Evolutionary conservation across 371 early-diverging fungal genomes (phyloP), one percentile per base, ranked within the genome.

Genomic region (Massospora cicadina): DNA sequence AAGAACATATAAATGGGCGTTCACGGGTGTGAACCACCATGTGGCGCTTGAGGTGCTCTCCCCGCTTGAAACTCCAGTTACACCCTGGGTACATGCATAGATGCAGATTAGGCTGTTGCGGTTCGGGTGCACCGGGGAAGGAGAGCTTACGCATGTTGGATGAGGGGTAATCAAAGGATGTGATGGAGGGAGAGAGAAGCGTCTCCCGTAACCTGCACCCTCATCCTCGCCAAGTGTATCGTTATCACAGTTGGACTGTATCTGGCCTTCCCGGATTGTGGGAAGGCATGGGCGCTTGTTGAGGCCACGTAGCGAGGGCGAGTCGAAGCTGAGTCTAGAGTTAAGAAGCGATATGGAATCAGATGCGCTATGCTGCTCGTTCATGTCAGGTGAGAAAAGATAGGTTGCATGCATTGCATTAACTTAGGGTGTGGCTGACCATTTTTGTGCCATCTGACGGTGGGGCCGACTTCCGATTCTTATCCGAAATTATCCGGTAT

Each of bases 1-100:
- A 77, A 7, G 79, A 78, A 73, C 94, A 93, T 33, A 77, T 81
- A 74, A 82, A 88, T 13, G 93, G 91, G 55, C 84, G 81, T 72
- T 93, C 92, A 32, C 90, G 84, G 1, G 93, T 93, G 68, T 93
- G 92, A 1, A 89, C 90, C 68, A 88, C 83, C 68, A 88, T 85
- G 72, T 93, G 93, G 30, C 93, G 81, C 24, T 86, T 88, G 70
- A 85, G 81, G 72, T 88, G 88, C 70, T 88, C 88, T 29, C 85
- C 70, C n/a, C 88, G 77, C 68, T 90, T 89, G 68, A 80, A 81
- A 13, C 73, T 58, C 56, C 76, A 76, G 58, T 71, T 65, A 58
- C 81, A 81, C 1, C 71, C 73, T 2, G 72, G 67, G 0, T 77
- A 67, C 24, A 74, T 66, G 58, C 82, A 79, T 55, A 65, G 56